Percentiles rank a stretch among this genome's conserved stretches.
Evolutionary conservation across 371 early-diverging fungal genomes (phyloP).

Genomic region (Mycotypha africana): DNA sequence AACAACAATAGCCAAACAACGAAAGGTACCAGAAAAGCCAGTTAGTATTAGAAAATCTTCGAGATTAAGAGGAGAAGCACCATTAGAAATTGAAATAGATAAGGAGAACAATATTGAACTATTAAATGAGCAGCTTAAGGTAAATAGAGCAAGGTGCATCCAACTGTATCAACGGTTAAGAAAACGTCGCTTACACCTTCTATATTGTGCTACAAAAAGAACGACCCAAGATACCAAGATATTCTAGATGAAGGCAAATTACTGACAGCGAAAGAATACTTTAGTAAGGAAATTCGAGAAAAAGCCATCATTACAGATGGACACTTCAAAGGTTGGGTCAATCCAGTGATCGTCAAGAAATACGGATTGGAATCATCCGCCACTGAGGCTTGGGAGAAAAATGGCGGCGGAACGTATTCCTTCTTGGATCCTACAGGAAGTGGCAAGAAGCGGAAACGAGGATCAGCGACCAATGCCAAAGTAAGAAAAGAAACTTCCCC

Average conservation of each 20-base stretch:
- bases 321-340: slow-evolving; percentile 63
- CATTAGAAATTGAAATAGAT: slow-evolving; percentile 27
- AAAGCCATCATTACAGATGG: slow-evolving; percentile 56
- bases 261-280: slow-evolving; percentile 55
- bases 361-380: slow-evolving; percentile 56
- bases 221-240: slow-evolving; percentile 14
- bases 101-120: slow-evolving; percentile 16
- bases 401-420: slow-evolving; percentile 71
- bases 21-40: neutral
- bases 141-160: no score
- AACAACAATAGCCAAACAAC: no score
- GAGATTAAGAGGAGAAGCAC: slow-evolving; percentile 42
- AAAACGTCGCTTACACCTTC: slow-evolving; percentile 5
- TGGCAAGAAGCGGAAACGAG: slow-evolving; percentile 23
- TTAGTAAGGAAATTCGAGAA: slow-evolving; percentile 36
- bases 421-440: slow-evolving; percentile 57
- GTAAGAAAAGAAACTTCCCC: slow-evolving; percentile 16
- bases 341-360: slow-evolving; percentile 47
- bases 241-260: slow-evolving; percentile 33
- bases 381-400: slow-evolving; percentile 66
- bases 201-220: no score
- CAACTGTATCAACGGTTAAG: neutral
- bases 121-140: neutral
- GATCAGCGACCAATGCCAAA: slow-evolving; percentile 28
- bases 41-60: slow-evolving; percentile 29